Evolutionary conservation across 768 basidiomycete genomes (phyloP), one percentile per base, ranked within the genome.

Genomic region (Boletus reticulatus): DNA sequence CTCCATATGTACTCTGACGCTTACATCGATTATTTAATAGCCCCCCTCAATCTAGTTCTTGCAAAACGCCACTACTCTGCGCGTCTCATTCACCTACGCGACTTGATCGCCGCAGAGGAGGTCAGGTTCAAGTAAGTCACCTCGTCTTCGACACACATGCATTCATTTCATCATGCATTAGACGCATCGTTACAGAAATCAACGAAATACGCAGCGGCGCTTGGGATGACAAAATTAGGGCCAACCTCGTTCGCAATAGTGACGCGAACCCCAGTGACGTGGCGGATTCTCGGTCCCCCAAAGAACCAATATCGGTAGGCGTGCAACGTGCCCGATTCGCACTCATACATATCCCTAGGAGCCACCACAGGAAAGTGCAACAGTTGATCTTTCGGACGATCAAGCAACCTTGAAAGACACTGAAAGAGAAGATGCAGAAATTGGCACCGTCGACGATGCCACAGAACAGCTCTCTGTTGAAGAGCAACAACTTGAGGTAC

Each of bases 61-160:
- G 92, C 94, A 2, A 84, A 89, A 66, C 87, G 78, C 48, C 82
- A 85, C 69, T 96, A 90, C 65, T 72, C 78, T 39, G 77, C 78
- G 6, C 86, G 94, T 31, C 77, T 92, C 37, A 66, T 79, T 17
- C 89, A 96, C 62, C 75, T 97, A 4, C 82, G 84, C 53, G 77
- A 76, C n/a, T 77, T 86, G 43, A 92, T 97, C 39, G 64, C 78
- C 32, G 78, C 73, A 2, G 88, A 94, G 66, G 94, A 96, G 73
- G 68, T 73, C 29, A 84, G 81, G 54, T 97, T 94, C 81, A 90
- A 84, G 90, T 88, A 65, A 27, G 80, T 58, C 41, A 8, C 2
- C 14, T n/a, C 43, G 41, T 44, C 31, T 17, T 45, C 20, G 16
- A 29, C 49, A 10, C n/a, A 22, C 34, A 17, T 19, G 45, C 46